phyloP scores from a whole-genome alignment of 2,329 filamentous ascomycete genomes.

The Apiospora arundinis region DNA sequence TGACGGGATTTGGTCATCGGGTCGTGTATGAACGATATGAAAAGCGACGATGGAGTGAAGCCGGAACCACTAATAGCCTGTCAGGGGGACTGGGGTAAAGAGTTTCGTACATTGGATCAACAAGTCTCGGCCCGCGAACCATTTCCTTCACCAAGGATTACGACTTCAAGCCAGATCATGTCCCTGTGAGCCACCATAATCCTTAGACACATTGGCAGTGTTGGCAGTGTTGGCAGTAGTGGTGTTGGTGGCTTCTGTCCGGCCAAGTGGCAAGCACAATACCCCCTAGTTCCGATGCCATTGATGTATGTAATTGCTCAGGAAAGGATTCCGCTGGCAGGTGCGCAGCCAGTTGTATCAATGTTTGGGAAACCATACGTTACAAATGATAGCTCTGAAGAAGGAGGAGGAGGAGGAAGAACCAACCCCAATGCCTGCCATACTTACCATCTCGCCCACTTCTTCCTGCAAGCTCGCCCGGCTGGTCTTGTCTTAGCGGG shows the following conservation, averaged over 20 bases:
- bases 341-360: background rate
- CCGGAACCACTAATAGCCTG: background rate
- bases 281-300: background rate
- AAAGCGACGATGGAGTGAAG: background rate
- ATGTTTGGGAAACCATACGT: background rate
- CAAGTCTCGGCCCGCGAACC: constrained; percentile 13
- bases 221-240: background rate
- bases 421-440: background rate
- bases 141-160: background rate
- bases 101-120: background rate
- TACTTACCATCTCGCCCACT: background rate
- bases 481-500: background rate
- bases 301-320: background rate
- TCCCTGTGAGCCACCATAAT: background rate
- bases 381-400: background rate
- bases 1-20: background rate
- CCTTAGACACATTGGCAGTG: background rate
- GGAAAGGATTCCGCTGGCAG: background rate
- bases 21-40: background rate
- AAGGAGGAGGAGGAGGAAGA: background rate
- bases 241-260: background rate
- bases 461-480: too few species aligned
- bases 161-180: background rate
- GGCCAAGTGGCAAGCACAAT: background rate
- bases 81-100: background rate